Evolutionary conservation across 2,329 filamentous ascomycete genomes (phyloP), one percentile per base, ranked within the genome.

Genomic region (Xylaria sp.): DNA sequence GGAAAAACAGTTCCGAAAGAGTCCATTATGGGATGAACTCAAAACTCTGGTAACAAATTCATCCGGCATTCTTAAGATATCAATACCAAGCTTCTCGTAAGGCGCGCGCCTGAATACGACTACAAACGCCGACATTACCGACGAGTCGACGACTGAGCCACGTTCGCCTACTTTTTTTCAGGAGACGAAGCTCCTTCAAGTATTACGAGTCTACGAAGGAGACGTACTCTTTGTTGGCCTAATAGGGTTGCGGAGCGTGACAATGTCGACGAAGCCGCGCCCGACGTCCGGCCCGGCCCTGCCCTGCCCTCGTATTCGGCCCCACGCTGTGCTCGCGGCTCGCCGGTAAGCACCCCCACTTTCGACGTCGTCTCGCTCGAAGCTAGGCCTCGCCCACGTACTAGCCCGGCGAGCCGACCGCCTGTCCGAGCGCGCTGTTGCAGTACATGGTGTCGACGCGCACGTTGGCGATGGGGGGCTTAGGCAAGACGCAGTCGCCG

Each of bases 161-260:
- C n/a, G n/a, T n/a, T n/a, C n/a, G n/a, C n/a, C n/a, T n/a, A n/a
- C n/a, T n/a, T n/a, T n/a, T n/a, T n/a, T n/a, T n/a, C n/a, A n/a
- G n/a, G n/a, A n/a, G n/a, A n/a, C 34, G 9, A 57, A 72, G 76
- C 57, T 83, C 73, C 56, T 85, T 79, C 68, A 86, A 86, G 69
- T 86, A 86, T 69, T 84, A 86, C 22, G 83, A 82, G 62, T 86
- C 83, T 7, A 87, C 71, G 34, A 84, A 81, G 19, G 84, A 74
- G 0, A 81, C 76, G 56, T 78, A 76, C 59, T 86, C 83, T 18
- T 81, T 84, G 57, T 83, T 82, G 18, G 80, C 81, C 39, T 83
- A 76, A 68, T 77, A 80, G 60, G 86, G 68, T 85, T 82, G 38
- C 63, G 54, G 69, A 84, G 87, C 1, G 84, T 86, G 44, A 86